Percentiles rank a stretch among this genome's conserved stretches.
Evolutionary conservation across 441 rosid genomes (phyloP).

Genomic region (Arabidopsis lyrata): DNA sequence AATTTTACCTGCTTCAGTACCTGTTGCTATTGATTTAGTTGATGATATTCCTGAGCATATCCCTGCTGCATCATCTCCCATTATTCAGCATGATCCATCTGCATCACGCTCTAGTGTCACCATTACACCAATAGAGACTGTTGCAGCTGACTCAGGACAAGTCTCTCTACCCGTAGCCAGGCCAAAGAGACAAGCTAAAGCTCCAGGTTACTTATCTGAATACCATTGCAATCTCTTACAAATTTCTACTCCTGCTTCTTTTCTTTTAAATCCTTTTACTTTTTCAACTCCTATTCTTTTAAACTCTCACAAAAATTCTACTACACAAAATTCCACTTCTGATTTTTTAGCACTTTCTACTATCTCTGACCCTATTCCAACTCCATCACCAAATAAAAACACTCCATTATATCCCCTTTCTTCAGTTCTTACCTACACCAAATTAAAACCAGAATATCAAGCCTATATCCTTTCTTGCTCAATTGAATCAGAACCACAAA

Average conservation of each 20-base stretch:
- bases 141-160: accelerated
- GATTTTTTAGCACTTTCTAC: too few species aligned
- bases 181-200: neutral
- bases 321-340: too few species aligned
- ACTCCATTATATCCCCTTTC: neutral
- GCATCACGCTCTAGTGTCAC: neutral
- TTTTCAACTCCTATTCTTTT: too few species aligned
- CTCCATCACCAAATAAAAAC: too few species aligned
- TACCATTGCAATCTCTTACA: neutral
- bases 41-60: neutral
- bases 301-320: too few species aligned
- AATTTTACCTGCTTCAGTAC: accelerated
- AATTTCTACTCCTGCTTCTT: neutral
- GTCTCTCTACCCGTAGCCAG: accelerated
- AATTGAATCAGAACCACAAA: neutral
- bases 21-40: neutral
- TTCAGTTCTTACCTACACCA: neutral
- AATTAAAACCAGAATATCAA: neutral
- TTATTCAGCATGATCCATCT: neutral
- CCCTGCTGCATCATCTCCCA: neutral
- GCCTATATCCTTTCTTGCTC: neutral
- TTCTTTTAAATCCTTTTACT: neutral
- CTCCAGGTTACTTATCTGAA: neutral
- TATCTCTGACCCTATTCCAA: too few species aligned
- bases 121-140: neutral